Evolutionary conservation across 192 early-diverging fungal species (phyloP), one percentile per base, ranked within the genome.

Genomic region (Linnemannia exigua): DNA sequence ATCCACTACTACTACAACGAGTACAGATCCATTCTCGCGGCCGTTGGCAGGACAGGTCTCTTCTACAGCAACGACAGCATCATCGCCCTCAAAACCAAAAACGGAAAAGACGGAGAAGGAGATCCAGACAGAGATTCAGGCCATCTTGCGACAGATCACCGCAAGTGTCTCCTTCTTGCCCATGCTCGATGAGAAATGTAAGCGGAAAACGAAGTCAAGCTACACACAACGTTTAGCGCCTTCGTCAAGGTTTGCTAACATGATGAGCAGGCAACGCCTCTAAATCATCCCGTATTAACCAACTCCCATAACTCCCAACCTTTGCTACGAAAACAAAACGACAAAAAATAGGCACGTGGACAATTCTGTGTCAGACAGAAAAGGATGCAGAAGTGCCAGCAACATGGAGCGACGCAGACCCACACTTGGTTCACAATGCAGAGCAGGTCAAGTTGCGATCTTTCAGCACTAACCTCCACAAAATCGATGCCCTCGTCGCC

Each of bases 121-220:
- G 63, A 92, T 95, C 12, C 78, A 94, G 77, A 38, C 78, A 36
- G 96, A 98, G 86, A 96, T 99, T 72, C 95, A 95, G 78, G 96
- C 96, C 5, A 95, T 98, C 44, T 91, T 99, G 84, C 91, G 97
- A 17, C 97, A 99, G 81, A 97, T 99, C 69, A 96, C 95, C 0
- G 95, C 96, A 15, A 94, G 92, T 79, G 96, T 97, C 20, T 94
- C 96, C 17, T 99, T 97, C 88, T 89, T 99, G 52, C 97, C 98
- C 3, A 92, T 95, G 75, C 90, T 98, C 9, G 94, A 94, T 66
- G 96, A 97, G 47, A 95, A 95, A 72, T 96, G 97, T 95, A 91
- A 87, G 89, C 44, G 12, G 14, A 3, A n/a, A 63, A n/a, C n/a
- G n/a, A 25, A 25, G 28, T 1, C 58, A 11, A 14, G 14, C 12